Percentiles rank a stretch among this genome's conserved stretches.
phyloP scores from a whole-genome alignment of 495 filamentous ascomycete species.

The Tetracladium marchalianum region DNA sequence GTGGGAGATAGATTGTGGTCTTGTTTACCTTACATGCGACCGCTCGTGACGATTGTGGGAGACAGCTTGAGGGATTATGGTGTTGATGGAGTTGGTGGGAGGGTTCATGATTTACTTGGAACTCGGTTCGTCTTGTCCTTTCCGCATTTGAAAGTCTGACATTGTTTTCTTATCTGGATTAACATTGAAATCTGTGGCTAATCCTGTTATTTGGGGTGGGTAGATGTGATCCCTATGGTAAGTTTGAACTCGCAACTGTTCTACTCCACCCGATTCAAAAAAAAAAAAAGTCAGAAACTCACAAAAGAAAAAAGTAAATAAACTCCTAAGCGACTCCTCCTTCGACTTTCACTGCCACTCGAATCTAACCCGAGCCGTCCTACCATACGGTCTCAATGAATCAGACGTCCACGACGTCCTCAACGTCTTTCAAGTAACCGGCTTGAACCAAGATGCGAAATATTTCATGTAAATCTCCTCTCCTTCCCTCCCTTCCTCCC shows the following conservation, averaged over 20 bases:
- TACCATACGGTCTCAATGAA: slow-evolving; percentile 58
- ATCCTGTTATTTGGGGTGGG: neutral
- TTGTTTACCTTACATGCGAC: slow-evolving; percentile 64
- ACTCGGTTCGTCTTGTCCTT: slow-evolving; percentile 53
- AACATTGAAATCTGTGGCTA: neutral
- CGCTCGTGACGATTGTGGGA: slow-evolving; percentile 58
- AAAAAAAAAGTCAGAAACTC: neutral
- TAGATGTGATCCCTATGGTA: slow-evolving; percentile 21
- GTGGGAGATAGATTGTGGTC: slow-evolving; percentile 67
- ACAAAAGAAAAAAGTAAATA: slow-evolving; percentile 37
- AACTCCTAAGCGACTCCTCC: slow-evolving; percentile 53
- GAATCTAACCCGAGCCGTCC: slow-evolving; percentile 63
- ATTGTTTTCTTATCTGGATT: too few species aligned
- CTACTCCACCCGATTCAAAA: neutral
- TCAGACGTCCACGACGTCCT: slow-evolving; percentile 71
- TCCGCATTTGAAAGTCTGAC: too few species aligned
- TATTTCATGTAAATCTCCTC: slow-evolving; percentile 56
- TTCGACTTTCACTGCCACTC: slow-evolving; percentile 79
- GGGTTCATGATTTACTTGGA: slow-evolving; percentile 65
- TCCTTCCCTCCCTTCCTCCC: neutral
- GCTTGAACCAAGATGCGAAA: slow-evolving; percentile 55
- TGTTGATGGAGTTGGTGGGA: slow-evolving; percentile 41
- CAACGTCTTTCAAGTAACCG: slow-evolving; percentile 76
- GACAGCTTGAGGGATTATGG: slow-evolving; percentile 54
- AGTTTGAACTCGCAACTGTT: neutral